A percentile compares a stretch with the other conserved stretches of the same genome.
Conservation (phyloP, 1,284 basidiomycete species). For the Mycosarcoma maydis region DNA sequence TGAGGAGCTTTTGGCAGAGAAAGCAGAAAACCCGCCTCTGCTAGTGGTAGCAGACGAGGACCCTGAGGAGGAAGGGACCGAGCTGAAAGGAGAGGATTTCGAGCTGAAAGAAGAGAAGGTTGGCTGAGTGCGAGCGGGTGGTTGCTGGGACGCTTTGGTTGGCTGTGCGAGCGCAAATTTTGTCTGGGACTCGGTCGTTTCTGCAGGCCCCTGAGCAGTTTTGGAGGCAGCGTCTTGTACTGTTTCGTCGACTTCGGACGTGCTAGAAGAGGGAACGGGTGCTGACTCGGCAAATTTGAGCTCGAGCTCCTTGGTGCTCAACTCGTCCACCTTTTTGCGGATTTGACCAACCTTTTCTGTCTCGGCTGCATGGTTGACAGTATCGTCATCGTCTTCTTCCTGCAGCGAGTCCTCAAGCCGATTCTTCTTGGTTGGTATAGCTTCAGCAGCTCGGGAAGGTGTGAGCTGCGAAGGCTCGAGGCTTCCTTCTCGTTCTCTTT, state of each 20-base stretch:
- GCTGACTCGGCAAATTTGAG: constrained; percentile 7
- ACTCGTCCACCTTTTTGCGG: constrained; percentile 52
- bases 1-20: constrained; percentile 25
- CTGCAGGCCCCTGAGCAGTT: background rate
- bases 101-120: constrained; percentile 53
- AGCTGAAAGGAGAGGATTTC: constrained; percentile 45
- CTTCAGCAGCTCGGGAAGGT: constrained; percentile 23
- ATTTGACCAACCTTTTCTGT: constrained; percentile 60
- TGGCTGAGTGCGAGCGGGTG: constrained; percentile 40
- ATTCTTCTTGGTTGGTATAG: constrained; percentile 59
- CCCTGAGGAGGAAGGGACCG: constrained; percentile 42
- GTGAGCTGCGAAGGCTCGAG: constrained; percentile 47
- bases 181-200: background rate
- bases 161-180: constrained; percentile 3
- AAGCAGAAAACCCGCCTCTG: constrained; percentile 22
- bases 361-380: constrained; percentile 9
- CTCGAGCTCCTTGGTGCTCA: constrained; percentile 49
- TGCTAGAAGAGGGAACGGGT: background rate
- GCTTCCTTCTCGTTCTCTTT: constrained; percentile 57
- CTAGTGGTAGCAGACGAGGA: constrained; percentile 14
- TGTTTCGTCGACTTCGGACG: background rate
- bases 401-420: constrained; percentile 38
- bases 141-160: constrained; percentile 10
- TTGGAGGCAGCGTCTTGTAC: constrained; percentile 1
- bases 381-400: constrained; percentile 28